Evolutionary conservation across 2,329 filamentous ascomycete genomes (phyloP).

Genomic region (Alternaria longipes): DNA sequence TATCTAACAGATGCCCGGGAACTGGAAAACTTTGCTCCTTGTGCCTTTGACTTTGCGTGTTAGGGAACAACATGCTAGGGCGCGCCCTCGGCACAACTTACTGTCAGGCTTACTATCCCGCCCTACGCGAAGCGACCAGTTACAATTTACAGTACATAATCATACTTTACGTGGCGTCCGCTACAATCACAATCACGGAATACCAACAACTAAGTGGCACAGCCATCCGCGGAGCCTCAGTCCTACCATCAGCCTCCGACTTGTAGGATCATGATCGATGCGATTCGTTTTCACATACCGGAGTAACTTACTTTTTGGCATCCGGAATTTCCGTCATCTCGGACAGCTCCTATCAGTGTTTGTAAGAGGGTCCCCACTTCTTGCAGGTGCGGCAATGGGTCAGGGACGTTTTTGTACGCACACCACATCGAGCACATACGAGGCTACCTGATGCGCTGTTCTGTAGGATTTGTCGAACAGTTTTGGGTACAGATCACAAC

Average conservation of each 20-base stretch:
- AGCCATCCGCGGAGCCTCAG: constrained; percentile 5
- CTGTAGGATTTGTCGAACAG: background rate
- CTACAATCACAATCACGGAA: background rate
- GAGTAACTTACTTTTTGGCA: constrained; percentile 2
- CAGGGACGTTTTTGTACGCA: background rate
- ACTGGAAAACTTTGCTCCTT: background rate
- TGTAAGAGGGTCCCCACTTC: constrained; percentile 4
- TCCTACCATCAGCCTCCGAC: background rate
- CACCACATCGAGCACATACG: background rate
- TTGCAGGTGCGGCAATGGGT: background rate
- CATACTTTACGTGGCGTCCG: background rate
- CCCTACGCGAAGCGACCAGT: constrained; percentile 1
- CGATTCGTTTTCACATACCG: background rate
- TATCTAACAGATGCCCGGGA: background rate
- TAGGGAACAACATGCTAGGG: background rate
- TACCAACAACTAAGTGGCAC: background rate
- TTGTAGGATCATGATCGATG: background rate
- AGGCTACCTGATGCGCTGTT: background rate
- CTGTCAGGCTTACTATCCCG: background rate
- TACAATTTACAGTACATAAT: constrained; percentile 22
- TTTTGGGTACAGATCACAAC: background rate
- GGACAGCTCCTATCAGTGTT: constrained; percentile 1
- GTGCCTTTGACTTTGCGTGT: background rate
- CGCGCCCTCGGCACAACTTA: constrained; percentile 7
- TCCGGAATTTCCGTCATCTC: background rate